Conservation (phyloP, 345 rosid species). For the Boechera stricta region DNA sequence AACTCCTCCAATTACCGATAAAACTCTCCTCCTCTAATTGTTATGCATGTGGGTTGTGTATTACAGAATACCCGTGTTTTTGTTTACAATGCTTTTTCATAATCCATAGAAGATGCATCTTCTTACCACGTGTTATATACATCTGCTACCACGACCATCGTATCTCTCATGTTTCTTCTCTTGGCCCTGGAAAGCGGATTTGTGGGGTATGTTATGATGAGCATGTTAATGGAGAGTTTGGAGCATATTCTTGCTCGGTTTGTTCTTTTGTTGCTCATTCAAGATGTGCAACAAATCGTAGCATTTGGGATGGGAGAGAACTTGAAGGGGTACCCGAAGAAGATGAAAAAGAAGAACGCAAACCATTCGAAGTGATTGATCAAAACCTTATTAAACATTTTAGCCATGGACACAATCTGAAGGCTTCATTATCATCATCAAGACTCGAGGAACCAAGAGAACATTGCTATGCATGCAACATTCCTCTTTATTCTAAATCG, state of each 20-base stretch:
- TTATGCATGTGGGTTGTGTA: not conserved
- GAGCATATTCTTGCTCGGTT: not conserved
- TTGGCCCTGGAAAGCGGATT: not conserved
- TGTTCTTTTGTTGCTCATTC: slow-evolving; percentile 15
- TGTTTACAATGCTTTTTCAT: not conserved
- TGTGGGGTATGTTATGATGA: slow-evolving; percentile 9
- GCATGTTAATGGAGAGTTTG: not conserved
- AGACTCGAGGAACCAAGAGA: slow-evolving; percentile 7
- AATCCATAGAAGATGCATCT: not conserved
- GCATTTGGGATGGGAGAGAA: not conserved
- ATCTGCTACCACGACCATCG: slow-evolving; percentile 25
- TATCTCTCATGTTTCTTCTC: not conserved
- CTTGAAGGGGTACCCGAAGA: slow-evolving; percentile 7
- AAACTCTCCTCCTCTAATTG: not conserved
- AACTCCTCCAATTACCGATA: not conserved
- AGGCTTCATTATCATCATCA: not conserved
- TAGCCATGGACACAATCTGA: not conserved
- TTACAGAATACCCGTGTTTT: not conserved
- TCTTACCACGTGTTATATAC: slow-evolving; percentile 5
- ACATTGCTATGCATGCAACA: slow-evolving; percentile 9
- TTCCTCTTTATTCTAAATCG: not conserved
- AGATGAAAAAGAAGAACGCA: not conserved
- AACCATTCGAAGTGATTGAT: not conserved
- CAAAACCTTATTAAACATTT: not conserved
- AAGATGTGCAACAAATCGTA: not conserved